Percentiles rank a stretch among this genome's conserved stretches.
Conservation (phyloP, 371 early-diverging fungal genomes). For the Mortierella sp. region DNA sequence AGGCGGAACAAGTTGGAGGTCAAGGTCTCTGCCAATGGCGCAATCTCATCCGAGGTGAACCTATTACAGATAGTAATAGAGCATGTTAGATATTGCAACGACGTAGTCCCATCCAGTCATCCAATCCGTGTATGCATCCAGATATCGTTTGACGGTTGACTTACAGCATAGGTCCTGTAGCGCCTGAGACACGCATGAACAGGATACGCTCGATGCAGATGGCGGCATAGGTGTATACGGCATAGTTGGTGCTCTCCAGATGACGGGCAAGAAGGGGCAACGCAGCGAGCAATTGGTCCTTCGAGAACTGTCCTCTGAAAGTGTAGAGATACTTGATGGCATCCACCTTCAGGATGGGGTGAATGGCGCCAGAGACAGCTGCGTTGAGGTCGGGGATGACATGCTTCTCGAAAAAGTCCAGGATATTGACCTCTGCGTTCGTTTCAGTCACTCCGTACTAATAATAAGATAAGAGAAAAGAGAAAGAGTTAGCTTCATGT, state of each 20-base stretch:
- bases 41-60: conserved; percentile 79
- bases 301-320: conserved; percentile 92
- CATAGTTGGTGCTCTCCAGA: conserved; percentile 82
- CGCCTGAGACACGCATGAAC: conserved; percentile 80
- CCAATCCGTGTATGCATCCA: no score
- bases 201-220: conserved; percentile 92
- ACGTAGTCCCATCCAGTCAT: no score
- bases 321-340: conserved; percentile 93
- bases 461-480: background rate
- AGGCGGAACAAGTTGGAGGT: conserved; percentile 83
- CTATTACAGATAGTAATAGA: conserved; percentile 43
- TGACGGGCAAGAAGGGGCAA: conserved; percentile 88
- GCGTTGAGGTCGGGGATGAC: conserved; percentile 87
- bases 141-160: no score
- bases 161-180: conserved; percentile 67
- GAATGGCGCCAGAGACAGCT: conserved; percentile 74
- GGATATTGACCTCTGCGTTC: conserved; percentile 83
- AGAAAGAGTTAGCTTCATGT: background rate
- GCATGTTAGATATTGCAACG: background rate
- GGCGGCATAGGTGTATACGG: conserved; percentile 94
- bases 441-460: conserved; percentile 84
- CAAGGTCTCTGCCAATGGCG: conserved; percentile 75
- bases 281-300: conserved; percentile 80
- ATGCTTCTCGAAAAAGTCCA: conserved; percentile 86
- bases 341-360: conserved; percentile 94